These are phyloP conservation scores for Eruca vesicaria DNA, from an alignment of 441 rosid species.

Conservation along the genomic window DNA sequence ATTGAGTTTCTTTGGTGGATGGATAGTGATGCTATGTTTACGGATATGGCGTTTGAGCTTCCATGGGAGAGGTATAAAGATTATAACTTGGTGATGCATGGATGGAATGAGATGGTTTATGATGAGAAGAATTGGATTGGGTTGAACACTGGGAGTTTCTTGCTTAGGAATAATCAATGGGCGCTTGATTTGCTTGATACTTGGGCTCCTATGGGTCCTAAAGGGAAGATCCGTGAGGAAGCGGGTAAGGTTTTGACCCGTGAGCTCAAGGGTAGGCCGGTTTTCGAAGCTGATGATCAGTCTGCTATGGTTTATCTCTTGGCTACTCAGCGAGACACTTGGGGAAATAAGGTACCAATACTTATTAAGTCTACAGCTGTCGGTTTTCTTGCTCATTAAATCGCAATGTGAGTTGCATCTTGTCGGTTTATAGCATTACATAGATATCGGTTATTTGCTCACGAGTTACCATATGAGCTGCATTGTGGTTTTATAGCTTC, in stretches of 20 bases:
- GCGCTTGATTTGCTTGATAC: constrained; percentile 72
- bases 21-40: constrained; percentile 94
- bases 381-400: not conserved
- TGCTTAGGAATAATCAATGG: constrained; percentile 84
- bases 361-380: too few species aligned
- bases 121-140: constrained; percentile 87
- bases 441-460: not conserved
- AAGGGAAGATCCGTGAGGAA: constrained; percentile 74
- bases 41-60: constrained; percentile 88
- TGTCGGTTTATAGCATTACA: too few species aligned
- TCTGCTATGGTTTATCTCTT: constrained; percentile 81
- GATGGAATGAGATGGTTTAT: constrained; percentile 83
- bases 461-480: not conserved
- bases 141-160: constrained; percentile 75
- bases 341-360: constrained; percentile 56
- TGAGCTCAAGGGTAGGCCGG: constrained; percentile 57
- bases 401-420: not conserved
- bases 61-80: constrained; percentile 89
- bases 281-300: constrained; percentile 88
- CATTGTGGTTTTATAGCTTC: not conserved
- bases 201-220: constrained; percentile 90
- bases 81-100: constrained; percentile 72
- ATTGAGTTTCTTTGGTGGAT: constrained; percentile 90
- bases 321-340: constrained; percentile 73
- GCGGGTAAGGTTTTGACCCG: constrained; percentile 64